Percentiles rank a stretch among this genome's conserved stretches.
phyloP scores from a whole-genome alignment of 2,329 filamentous ascomycete genomes.

The Corinectria fuckeliana region DNA sequence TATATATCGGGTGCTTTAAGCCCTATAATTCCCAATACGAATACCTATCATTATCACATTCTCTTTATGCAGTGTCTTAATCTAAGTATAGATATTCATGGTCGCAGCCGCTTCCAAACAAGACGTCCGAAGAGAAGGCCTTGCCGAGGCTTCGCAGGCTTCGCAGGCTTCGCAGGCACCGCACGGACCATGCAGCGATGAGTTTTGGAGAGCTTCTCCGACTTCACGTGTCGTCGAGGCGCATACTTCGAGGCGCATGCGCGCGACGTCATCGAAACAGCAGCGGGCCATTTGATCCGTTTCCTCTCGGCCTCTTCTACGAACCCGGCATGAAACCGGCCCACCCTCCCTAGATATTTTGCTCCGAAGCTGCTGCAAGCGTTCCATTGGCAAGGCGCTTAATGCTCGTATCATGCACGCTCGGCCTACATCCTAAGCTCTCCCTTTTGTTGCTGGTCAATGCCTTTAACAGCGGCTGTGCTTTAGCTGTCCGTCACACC shows the following conservation, averaged over 20 bases:
- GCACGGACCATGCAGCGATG: constrained; percentile 12
- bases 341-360: constrained; percentile 24
- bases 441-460: constrained; percentile 4
- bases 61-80: too few species aligned
- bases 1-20: not conserved
- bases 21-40: not conserved
- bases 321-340: constrained; percentile 25
- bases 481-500: constrained; percentile 8
- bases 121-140: not conserved
- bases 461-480: constrained; percentile 25
- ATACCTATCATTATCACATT: not conserved
- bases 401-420: constrained; percentile 24
- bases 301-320: not conserved
- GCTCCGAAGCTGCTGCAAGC: constrained; percentile 12
- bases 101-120: too few species aligned
- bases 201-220: constrained; percentile 6
- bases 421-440: constrained; percentile 18
- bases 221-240: constrained; percentile 42
- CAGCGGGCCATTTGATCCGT: constrained; percentile 6
- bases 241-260: constrained; percentile 18
- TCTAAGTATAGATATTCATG: not conserved
- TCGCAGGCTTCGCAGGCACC: constrained; percentile 1
- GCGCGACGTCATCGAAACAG: constrained; percentile 22
- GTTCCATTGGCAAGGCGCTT: constrained; percentile 18
- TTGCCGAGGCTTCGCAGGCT: constrained; percentile 8